phyloP scores from a whole-genome alignment of 208 protist genomes.

The Willaertia magna region DNA sequence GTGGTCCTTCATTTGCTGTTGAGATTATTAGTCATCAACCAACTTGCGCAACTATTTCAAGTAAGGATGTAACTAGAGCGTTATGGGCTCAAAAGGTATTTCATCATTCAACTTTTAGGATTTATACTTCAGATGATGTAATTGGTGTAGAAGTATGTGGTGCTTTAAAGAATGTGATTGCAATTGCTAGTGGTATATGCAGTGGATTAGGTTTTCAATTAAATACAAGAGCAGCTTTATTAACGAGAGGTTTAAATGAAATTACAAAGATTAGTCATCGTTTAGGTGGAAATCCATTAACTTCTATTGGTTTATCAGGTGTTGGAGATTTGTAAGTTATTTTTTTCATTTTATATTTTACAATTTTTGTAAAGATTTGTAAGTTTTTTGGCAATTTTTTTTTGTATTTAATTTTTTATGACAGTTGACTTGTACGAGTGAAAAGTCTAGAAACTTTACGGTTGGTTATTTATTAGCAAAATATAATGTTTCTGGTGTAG shows the following conservation, averaged over 20 bases:
- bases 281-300: background rate
- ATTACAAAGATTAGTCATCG: background rate
- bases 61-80: conserved; percentile 41
- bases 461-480: conserved; percentile 1
- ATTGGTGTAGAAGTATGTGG: conserved; percentile 67
- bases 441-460: conserved; percentile 9
- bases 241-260: conserved; percentile 7
- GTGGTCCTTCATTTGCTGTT: conserved; percentile 67
- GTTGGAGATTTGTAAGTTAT: conserved; percentile 9
- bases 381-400: no score
- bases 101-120: conserved; percentile 38
- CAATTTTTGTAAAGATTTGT: no score
- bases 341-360: no score
- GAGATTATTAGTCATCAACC: conserved; percentile 59
- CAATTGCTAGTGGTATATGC: conserved; percentile 7
- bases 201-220: background rate
- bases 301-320: background rate
- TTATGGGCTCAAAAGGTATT: conserved; percentile 55
- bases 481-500: background rate
- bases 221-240: conserved; percentile 1
- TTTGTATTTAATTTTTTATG: no score
- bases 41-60: conserved; percentile 56
- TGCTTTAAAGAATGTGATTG: conserved; percentile 68
- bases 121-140: conserved; percentile 58
- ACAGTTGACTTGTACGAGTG: background rate